Percentiles rank a stretch among this genome's conserved stretches.
Conservation (phyloP, 169 alveolate species). For the Plasmodium cynomolgi region DNA sequence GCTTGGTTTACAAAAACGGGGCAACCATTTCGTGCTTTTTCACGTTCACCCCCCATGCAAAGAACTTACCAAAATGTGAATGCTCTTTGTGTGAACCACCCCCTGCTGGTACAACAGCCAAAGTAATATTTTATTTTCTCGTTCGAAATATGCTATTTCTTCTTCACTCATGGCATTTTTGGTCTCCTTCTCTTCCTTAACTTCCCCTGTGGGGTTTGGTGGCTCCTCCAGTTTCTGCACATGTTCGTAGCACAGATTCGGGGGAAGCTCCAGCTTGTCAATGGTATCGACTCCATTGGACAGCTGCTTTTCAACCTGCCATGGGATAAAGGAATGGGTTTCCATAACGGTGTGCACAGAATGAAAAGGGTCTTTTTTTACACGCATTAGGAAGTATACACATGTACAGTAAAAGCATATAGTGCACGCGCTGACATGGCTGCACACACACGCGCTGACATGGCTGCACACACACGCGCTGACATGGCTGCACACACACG, state of each 20-base stretch:
- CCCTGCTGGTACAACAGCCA: slow-evolving; percentile 65
- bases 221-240: neutral
- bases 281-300: slow-evolving; percentile 53
- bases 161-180: slow-evolving; percentile 16
- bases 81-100: slow-evolving; percentile 56
- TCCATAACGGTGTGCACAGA: neutral
- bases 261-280: slow-evolving; percentile 41
- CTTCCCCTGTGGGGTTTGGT: neutral
- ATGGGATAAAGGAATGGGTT: neutral
- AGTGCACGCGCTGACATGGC: neutral
- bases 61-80: slow-evolving; percentile 58
- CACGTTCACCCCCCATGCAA: neutral
- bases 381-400: neutral
- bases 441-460: too few species aligned
- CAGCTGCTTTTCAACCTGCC: slow-evolving; percentile 53
- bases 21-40: neutral
- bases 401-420: neutral
- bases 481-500: too few species aligned
- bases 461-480: too few species aligned
- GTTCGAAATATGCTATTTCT: slow-evolving; percentile 35
- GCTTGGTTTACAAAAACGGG: neutral
- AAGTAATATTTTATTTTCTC: slow-evolving; percentile 58
- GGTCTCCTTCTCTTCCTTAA: slow-evolving; percentile 16
- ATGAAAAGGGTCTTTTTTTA: neutral
- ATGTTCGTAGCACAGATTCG: slow-evolving; percentile 30